Evolutionary conservation across 352 stramenopile genomes (phyloP).

Genomic region (Pelagophyceae sp.): DNA sequence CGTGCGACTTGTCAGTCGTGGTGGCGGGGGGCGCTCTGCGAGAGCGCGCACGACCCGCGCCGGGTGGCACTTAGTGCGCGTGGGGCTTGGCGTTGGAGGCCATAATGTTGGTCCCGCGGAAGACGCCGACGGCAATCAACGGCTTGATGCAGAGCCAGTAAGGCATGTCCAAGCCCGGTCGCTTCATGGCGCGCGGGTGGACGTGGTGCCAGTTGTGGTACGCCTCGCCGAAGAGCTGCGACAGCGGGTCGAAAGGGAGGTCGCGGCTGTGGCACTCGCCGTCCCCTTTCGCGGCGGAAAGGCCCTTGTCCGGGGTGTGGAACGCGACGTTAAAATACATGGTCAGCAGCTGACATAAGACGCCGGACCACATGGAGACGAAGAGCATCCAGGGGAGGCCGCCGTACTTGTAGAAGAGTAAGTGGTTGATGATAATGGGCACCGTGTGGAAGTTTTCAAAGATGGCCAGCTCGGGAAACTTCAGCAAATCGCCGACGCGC

Average conservation of each 20-base stretch:
- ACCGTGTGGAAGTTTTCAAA: background rate
- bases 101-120: background rate
- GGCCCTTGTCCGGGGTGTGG: background rate
- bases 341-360: background rate
- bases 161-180: slow-evolving; percentile 2
- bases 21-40: too few species aligned
- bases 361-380: background rate
- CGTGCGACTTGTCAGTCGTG: too few species aligned
- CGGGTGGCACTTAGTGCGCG: too few species aligned
- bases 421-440: background rate
- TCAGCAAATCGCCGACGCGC: background rate
- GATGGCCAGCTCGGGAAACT: background rate
- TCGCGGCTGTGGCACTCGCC: background rate
- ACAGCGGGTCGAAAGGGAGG: background rate
- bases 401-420: background rate
- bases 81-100: too few species aligned
- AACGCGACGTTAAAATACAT: slow-evolving; percentile 14
- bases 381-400: background rate
- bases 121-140: background rate
- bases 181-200: background rate
- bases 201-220: slow-evolving; percentile 5
- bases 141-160: background rate
- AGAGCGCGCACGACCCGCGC: too few species aligned
- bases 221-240: background rate
- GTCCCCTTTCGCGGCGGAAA: background rate